A percentile compares a stretch with the other conserved stretches of the same genome.
phyloP scores from a whole-genome alignment of 805 yeast species.

The Saccharomycopsis vini region DNA sequence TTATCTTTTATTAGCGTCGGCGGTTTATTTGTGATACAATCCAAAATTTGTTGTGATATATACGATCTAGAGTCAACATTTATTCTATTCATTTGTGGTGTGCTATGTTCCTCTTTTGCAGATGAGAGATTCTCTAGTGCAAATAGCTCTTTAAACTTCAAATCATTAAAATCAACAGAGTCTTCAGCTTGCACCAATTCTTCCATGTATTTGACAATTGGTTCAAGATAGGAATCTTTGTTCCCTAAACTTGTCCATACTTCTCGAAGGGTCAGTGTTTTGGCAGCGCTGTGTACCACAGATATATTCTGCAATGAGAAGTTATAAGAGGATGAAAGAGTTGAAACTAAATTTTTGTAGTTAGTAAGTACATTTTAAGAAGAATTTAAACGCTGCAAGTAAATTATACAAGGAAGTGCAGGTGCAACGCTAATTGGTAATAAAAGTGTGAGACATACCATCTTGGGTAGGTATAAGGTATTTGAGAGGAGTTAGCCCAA shows the following conservation, averaged over 20 bases:
- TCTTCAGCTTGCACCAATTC: constrained; percentile 7
- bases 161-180: constrained; percentile 1
- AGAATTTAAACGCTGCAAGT: constrained; percentile 3
- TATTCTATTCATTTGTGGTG: too few relatives aligned
- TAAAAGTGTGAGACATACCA: constrained; percentile 25
- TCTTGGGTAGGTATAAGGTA: constrained; percentile 33
- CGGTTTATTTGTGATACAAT: too few relatives aligned
- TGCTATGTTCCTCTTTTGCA: too few relatives aligned
- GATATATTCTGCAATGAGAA: neutral
- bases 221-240: constrained; percentile 8
- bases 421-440: too few relatives aligned
- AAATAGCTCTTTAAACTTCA: constrained; percentile 13
- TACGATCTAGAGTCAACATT: too few relatives aligned
- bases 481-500: constrained; percentile 29
- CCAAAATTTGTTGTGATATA: too few relatives aligned
- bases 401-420: neutral
- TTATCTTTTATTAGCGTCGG: too few relatives aligned
- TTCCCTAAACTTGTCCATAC: constrained; percentile 18
- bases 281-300: neutral
- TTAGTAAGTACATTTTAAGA: neutral
- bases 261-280: constrained; percentile 17
- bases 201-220: constrained; percentile 14
- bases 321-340: constrained; percentile 5
- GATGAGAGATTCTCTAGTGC: constrained; percentile 1
- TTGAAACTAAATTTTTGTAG: neutral